A percentile compares a stretch with the other conserved stretches of the same genome.
Evolutionary conservation across 768 basidiomycete species (phyloP).

Genomic region (Pleurotus giganteus): DNA sequence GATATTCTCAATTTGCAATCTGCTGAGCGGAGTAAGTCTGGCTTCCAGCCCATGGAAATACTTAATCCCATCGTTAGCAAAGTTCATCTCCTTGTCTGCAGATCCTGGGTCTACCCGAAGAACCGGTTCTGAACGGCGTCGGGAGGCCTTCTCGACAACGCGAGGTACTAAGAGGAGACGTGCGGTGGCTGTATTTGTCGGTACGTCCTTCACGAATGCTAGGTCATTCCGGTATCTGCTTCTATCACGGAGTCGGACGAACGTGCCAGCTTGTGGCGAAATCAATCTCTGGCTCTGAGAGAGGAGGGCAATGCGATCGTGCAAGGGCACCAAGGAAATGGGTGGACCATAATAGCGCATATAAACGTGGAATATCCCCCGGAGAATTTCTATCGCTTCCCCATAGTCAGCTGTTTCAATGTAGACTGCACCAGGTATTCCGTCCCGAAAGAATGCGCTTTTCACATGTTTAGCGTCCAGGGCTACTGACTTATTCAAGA

Average conservation of each 20-base stretch:
- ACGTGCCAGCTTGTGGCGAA: not conserved
- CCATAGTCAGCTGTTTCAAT: not conserved
- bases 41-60: no score
- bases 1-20: no score
- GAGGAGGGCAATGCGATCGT: not conserved
- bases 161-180: not conserved
- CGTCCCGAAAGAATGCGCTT: not conserved
- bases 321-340: not conserved
- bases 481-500: not conserved
- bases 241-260: not conserved
- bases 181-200: not conserved
- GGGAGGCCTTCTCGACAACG: not conserved
- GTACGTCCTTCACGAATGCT: not conserved
- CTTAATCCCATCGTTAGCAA: not conserved
- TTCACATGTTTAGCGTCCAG: not conserved
- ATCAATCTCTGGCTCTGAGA: not conserved
- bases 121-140: not conserved
- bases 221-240: not conserved
- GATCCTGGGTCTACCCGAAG: not conserved
- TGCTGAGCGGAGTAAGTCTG: no score
- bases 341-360: not conserved
- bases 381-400: not conserved
- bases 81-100: no score
- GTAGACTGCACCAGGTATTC: not conserved
- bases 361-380: not conserved